Evolutionary conservation across 768 basidiomycete genomes (phyloP).

Genomic region (Mycena maculata): DNA sequence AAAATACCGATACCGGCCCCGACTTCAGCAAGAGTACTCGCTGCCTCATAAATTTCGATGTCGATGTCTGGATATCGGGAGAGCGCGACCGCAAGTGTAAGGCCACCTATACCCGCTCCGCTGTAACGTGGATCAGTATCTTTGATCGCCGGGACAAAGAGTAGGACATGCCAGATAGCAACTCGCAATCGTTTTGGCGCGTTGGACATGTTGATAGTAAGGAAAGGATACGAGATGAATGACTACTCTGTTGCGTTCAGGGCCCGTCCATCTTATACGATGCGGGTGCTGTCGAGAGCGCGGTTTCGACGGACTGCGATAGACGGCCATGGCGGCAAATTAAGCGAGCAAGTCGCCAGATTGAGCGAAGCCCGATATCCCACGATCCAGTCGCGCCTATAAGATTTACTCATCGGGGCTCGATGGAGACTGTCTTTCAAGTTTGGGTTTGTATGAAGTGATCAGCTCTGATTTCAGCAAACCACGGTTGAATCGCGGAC

Average conservation of each 20-base stretch:
- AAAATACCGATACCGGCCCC: conserved; percentile 74
- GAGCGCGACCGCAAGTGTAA: conserved; percentile 59
- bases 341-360: conserved; percentile 53
- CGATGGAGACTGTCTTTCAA: conserved; percentile 35
- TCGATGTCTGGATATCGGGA: conserved; percentile 65
- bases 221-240: background rate
- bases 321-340: conserved; percentile 24
- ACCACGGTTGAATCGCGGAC: conserved; percentile 26
- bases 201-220: conserved; percentile 26
- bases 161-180: conserved; percentile 61
- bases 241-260: background rate
- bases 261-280: conserved; percentile 46
- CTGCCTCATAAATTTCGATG: conserved; percentile 67
- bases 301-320: conserved; percentile 58
- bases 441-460: conserved; percentile 20
- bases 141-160: conserved; percentile 27
- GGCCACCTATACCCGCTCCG: conserved; percentile 65
- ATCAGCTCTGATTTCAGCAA: background rate
- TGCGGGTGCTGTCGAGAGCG: conserved; percentile 46
- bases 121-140: conserved; percentile 43
- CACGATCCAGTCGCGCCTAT: conserved; percentile 55
- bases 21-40: conserved; percentile 60
- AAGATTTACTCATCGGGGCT: conserved; percentile 29
- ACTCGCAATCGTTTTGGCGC: conserved; percentile 56
- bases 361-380: conserved; percentile 50